Percentiles rank a stretch among this genome's conserved stretches.
Evolutionary conservation across 306 rosid species (phyloP).

Genomic region (Prunus salicina): DNA sequence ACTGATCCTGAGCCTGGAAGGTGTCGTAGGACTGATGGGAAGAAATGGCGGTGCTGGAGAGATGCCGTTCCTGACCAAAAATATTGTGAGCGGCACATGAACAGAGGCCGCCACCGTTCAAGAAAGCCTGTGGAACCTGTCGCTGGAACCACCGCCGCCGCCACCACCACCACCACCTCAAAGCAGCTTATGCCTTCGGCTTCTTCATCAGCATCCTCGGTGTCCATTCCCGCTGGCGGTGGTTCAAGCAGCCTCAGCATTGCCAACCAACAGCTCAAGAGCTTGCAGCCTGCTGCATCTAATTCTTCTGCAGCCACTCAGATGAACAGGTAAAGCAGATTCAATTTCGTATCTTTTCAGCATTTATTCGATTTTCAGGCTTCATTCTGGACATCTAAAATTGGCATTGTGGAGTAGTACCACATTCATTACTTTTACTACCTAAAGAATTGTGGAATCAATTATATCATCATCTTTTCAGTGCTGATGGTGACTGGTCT

Average conservation of each 20-base stretch:
- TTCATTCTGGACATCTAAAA: neutral
- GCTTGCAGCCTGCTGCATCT: slow-evolving; percentile 42
- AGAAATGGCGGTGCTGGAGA: slow-evolving; percentile 99
- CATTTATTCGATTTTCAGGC: neutral
- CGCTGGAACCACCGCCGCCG: slow-evolving; percentile 64
- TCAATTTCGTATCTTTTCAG: neutral
- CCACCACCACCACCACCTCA: slow-evolving; percentile 23
- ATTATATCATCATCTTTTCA: neutral
- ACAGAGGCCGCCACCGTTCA: slow-evolving; percentile 99
- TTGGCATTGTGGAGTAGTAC: neutral
- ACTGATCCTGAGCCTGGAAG: slow-evolving; percentile 99
- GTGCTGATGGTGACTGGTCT: neutral
- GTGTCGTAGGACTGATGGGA: slow-evolving; percentile 98
- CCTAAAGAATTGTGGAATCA: neutral
- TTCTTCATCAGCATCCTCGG: slow-evolving; percentile 31
- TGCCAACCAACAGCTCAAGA: slow-evolving; percentile 52
- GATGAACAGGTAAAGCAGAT: slow-evolving; percentile 51
- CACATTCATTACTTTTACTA: neutral
- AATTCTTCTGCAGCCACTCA: slow-evolving; percentile 45
- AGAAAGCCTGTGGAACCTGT: slow-evolving; percentile 99
- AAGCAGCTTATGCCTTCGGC: slow-evolving; percentile 36
- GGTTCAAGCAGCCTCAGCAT: slow-evolving; percentile 41
- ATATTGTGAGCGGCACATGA: slow-evolving; percentile 91
- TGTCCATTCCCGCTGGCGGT: slow-evolving; percentile 30
- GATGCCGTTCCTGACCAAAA: slow-evolving; percentile 92